Evolutionary conservation across 441 rosid species (phyloP).

Genomic region (Erysimum pusillum): DNA sequence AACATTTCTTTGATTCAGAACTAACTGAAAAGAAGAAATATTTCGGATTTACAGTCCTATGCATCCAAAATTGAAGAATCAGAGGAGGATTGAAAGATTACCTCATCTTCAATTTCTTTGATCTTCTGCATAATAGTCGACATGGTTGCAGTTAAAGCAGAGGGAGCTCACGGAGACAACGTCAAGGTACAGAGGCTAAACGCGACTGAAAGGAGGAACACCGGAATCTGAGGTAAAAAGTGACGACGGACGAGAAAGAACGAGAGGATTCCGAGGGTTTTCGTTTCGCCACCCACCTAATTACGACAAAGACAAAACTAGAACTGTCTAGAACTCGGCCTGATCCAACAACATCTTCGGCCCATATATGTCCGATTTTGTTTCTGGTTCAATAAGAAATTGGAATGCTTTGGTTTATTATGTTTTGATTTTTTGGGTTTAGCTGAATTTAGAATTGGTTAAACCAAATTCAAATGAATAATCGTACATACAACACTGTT

Average conservation of each 20-base stretch:
- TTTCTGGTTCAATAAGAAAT: slow-evolving; percentile 1
- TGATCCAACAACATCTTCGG: slow-evolving; percentile 11
- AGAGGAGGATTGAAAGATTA: slow-evolving; percentile 27
- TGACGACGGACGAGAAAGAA: slow-evolving; percentile 27
- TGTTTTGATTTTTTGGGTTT: not conserved
- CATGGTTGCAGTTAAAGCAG: slow-evolving; percentile 52
- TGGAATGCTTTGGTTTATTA: not conserved
- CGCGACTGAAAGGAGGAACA: not conserved
- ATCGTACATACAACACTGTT: not conserved
- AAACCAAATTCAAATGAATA: not conserved
- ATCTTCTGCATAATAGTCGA: slow-evolving; percentile 83
- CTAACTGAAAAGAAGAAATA: not conserved
- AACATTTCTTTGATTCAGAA: not conserved
- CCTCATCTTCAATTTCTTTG: slow-evolving; percentile 95
- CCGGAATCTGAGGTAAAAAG: slow-evolving; percentile 27
- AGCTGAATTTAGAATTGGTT: not conserved
- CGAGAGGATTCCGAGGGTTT: slow-evolving; percentile 33
- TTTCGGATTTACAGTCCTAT: not conserved
- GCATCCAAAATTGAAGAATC: slow-evolving; percentile 6
- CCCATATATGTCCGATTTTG: slow-evolving; percentile 24
- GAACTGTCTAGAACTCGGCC: slow-evolving; percentile 32
- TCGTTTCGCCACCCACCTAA: slow-evolving; percentile 30
- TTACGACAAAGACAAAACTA: not conserved
- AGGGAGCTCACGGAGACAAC: slow-evolving; percentile 16
- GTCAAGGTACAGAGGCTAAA: not conserved